Base-by-base conservation (phyloP, 73 alveolate genomes). In the Paramecium primaurelia region DNA sequence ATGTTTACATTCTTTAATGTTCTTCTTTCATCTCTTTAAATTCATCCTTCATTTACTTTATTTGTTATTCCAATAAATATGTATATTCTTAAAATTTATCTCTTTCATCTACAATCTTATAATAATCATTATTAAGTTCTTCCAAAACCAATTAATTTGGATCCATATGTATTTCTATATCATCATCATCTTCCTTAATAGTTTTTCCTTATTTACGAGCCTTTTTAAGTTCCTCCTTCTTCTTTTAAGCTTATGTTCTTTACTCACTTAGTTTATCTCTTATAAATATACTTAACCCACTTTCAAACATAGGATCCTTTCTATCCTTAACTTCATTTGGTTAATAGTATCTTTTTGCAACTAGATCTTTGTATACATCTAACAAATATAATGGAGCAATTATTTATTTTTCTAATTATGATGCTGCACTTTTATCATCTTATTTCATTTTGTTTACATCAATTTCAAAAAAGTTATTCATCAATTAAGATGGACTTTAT, bases 301-400 rank as follows among this genome's bases (percentile, higher is more conserved):
- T 80, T 49, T 80, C 71, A 49, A 44, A 80, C 91, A 80, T 80
- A 22, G 91, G 91, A 45, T 80, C 91, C 26, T 80, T 80, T 22
- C 91, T 80, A 80, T 80, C 91, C 49, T 80, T 80, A 4, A 73
- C 30, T 73, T 73, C 87, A 36, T 73, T 73, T 36, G 87, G 59
- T n/a, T 73, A 14, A 73, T 73, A 73, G 8, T 25, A 36, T 73
- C 87, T 34, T 73, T 73, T 73, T 11, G 91, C 71, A 44, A 80
- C 91, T 0, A 44, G 58, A 44, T 80, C 75, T 80, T 80, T 80
- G 14, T 80, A 80, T 22, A 47, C 44, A 80, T 80, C 91, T 47
- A 80, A 49, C n/a, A 80, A 47, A 14, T 80, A 80, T n/a, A 80
- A 47, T 1, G 91, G 91, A 32, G 91, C 91, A 26, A 80, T 80